A percentile compares a stretch with the other conserved stretches of the same genome.
Conservation (phyloP, 306 rosid species). For the Cucurbita argyrosperma region DNA sequence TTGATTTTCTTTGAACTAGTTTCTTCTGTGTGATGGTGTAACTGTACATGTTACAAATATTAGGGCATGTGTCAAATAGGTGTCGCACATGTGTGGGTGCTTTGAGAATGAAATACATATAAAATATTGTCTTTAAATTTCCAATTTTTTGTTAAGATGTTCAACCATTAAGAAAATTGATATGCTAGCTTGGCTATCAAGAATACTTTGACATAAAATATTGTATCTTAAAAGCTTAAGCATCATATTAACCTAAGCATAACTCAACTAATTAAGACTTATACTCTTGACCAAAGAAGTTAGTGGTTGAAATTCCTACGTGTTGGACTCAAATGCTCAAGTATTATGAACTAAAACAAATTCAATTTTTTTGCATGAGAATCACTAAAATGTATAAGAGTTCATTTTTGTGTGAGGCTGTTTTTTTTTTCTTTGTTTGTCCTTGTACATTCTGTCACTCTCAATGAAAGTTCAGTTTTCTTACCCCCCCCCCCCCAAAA, state of each 20-base stretch:
- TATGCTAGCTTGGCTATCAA: not conserved
- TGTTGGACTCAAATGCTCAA: not conserved
- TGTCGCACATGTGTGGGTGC: not conserved
- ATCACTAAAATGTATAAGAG: not conserved
- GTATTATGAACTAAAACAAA: not conserved
- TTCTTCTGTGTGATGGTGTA: not conserved
- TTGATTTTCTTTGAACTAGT: constrained; percentile 1
- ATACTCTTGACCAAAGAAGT: not conserved
- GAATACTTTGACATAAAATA: not conserved
- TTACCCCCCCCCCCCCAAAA: no score
- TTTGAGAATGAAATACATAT: not conserved
- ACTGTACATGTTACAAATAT: not conserved
- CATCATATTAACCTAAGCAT: not conserved
- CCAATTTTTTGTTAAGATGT: not conserved
- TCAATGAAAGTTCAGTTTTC: no score
- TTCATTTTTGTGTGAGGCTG: no score
- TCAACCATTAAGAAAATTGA: not conserved
- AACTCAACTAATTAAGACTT: not conserved
- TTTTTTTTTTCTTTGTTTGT: no score
- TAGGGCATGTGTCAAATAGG: not conserved
- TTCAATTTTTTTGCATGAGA: not conserved
- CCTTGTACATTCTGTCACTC: no score
- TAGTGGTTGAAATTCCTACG: not conserved
- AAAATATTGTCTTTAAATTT: not conserved
- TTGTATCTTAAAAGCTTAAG: not conserved